Conservation (phyloP, 2,329 filamentous ascomycete species). For the Cladosporium colombiae region DNA sequence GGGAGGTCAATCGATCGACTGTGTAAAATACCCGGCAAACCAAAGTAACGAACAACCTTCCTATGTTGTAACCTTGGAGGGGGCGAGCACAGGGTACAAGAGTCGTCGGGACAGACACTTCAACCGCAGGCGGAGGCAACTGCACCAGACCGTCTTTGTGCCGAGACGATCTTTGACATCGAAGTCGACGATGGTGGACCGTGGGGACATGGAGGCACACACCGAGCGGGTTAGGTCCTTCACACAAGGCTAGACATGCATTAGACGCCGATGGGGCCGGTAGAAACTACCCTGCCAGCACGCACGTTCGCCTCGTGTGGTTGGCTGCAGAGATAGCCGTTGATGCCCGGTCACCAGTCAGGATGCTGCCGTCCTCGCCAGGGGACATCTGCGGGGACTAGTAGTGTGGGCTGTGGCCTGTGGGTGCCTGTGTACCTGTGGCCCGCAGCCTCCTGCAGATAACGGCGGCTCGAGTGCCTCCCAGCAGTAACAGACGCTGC, state of each 20-base stretch:
- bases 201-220: conserved; percentile 26
- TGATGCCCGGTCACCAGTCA: conserved; percentile 32
- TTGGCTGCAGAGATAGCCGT: conserved; percentile 35
- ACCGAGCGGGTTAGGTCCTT: conserved; percentile 31
- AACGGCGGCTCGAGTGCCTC: conserved; percentile 23
- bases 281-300: conserved; percentile 29
- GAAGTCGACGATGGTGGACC: conserved; percentile 30
- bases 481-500: conserved; percentile 17
- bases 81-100: conserved; percentile 24
- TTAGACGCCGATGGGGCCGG: conserved; percentile 33
- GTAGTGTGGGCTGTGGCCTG: conserved; percentile 26
- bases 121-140: conserved; percentile 27
- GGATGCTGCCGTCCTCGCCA: conserved; percentile 30
- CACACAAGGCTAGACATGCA: conserved; percentile 37
- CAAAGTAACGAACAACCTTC: conserved; percentile 28
- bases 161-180: conserved; percentile 29
- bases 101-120: conserved; percentile 24
- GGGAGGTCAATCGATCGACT: conserved; percentile 19
- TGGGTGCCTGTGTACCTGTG: conserved; percentile 31
- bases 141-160: conserved; percentile 27
- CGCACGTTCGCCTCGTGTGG: conserved; percentile 32
- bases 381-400: conserved; percentile 34
- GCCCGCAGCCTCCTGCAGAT: conserved; percentile 29
- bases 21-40: conserved; percentile 26
- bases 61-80: conserved; percentile 23